Evolutionary conservation across 768 basidiomycete genomes (phyloP), one percentile per base, ranked within the genome.

Genomic region (Pleurotus tuber-regium): DNA sequence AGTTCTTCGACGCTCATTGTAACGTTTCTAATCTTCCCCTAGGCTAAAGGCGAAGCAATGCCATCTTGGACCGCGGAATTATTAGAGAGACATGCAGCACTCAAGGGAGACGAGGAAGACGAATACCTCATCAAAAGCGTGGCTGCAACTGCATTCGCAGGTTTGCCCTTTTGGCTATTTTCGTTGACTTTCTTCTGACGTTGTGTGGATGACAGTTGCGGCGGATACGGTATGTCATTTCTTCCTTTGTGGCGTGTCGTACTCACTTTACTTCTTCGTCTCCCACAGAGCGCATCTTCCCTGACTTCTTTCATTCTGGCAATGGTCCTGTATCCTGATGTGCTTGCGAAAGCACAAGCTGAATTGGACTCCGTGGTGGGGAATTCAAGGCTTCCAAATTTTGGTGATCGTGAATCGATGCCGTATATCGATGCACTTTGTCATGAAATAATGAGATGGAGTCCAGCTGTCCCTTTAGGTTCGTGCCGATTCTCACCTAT

Each of bases 341-440:
- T 63, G 4, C 59, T 61, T 36, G 41, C 35, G 4, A 57, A 39
- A 19, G 67, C 66, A 3, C 66, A 67, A 42, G 52, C 39, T 4
- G 66, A 69, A 35, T 52, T 69, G 5, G 66, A 66, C 41, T 29
- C 30, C 1, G 54, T 65, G 25, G 55, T 62, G 10, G 61, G 60
- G 9, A 12, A 51, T 21, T 52, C 59, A 30, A 41, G 68, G 38
- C 56, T 70, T 10, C 68, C 68, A 4, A 59, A 51, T 4, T 56
- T 62, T 33, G 46, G 43, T 10, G 66, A 68, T 35, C 57, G 64
- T 26, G 33, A 51, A 7, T 35, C 48, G 1, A 25, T 60, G 14
- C 52, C 44, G 3, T 59, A 58, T 42, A 41, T 59, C 24, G 43
- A 56, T 5, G 54, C 52, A 10, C 18, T 61, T 5, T 43, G 57